These are phyloP conservation scores for Neofusicoccum sp. DNA, from an alignment of 2,329 filamentous ascomycete species.

Conservation along the genomic window DNA sequence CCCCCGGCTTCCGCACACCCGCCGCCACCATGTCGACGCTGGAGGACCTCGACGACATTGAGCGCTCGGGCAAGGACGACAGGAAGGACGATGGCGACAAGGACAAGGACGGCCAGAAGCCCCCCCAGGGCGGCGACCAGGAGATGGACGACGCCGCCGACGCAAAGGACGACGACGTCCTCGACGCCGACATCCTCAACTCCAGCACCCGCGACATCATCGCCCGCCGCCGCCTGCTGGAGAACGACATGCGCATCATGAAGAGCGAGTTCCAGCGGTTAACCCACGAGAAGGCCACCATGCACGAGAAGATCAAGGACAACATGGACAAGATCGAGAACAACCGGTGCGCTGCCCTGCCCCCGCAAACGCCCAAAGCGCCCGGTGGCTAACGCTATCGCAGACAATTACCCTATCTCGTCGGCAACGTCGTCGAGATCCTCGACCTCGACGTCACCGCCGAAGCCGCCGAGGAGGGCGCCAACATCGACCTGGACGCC, in stretches of 20 bases:
- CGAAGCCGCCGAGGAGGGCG: conserved; percentile 94
- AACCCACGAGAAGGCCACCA: conserved; percentile 90
- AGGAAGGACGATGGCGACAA: conserved; percentile 59
- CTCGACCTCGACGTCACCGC: conserved; percentile 94
- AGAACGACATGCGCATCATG: conserved; percentile 99
- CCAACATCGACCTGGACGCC: conserved; percentile 97
- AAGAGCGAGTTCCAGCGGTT: conserved; percentile 93
- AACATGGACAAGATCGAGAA: conserved; percentile 99
- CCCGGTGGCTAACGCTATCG: conserved; percentile 18
- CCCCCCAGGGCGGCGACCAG: conserved; percentile 66
- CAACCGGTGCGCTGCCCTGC: conserved; percentile 67
- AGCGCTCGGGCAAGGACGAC: conserved; percentile 73
- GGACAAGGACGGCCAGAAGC: conserved; percentile 57
- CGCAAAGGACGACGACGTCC: conserved; percentile 70
- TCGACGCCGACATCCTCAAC: conserved; percentile 90
- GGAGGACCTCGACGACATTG: conserved; percentile 87
- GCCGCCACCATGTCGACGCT: conserved; percentile 72
- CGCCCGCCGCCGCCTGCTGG: conserved; percentile 84
- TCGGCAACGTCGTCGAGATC: conserved; percentile 97
- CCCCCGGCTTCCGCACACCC: not conserved
- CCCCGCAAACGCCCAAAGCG: not conserved
- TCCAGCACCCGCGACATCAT: conserved; percentile 93
- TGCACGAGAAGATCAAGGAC: conserved; percentile 99
- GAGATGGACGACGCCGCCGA: conserved; percentile 84
- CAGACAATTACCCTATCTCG: conserved; percentile 95